phyloP scores from a whole-genome alignment of 345 rosid species.

The Citrus cavaleriei region DNA sequence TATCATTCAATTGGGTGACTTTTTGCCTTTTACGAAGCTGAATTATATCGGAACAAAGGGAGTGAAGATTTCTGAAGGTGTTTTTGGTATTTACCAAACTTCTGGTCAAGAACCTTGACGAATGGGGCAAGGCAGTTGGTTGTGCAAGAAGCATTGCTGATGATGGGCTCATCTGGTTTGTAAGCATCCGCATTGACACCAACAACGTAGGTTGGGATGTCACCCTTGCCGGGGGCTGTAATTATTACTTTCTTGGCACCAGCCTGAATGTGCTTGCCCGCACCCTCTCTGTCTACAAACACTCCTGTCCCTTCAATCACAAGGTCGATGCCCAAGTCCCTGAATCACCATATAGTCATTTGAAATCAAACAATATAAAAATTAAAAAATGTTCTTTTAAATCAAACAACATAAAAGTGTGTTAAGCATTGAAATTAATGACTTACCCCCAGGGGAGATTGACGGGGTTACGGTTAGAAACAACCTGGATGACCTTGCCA shows the following conservation, averaged over 20 bases:
- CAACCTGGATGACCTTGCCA: constrained; percentile 93
- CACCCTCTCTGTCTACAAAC: constrained; percentile 93
- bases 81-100: constrained; percentile 64
- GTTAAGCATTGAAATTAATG: too few species aligned
- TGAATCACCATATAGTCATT: constrained; percentile 22
- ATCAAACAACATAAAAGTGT: not conserved
- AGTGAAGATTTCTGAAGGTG: not conserved
- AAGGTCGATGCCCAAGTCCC: constrained; percentile 81
- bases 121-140: constrained; percentile 99
- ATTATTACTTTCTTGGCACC: constrained; percentile 97
- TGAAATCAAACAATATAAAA: not conserved
- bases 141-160: constrained; percentile 99
- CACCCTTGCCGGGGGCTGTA: constrained; percentile 98
- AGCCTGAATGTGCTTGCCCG: constrained; percentile 89
- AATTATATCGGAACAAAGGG: not conserved
- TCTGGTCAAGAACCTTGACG: constrained; percentile 98
- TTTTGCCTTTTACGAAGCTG: not conserved
- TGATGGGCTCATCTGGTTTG: constrained; percentile 67
- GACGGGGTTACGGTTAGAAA: constrained; percentile 69
- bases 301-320: constrained; percentile 98
- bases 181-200: constrained; percentile 90
- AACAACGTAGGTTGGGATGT: constrained; percentile 91
- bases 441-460: constrained; percentile 89
- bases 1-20: not conserved
- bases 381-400: not conserved